Evolutionary conservation across 345 rosid genomes (phyloP), one percentile per base, ranked within the genome.

Genomic region (Cardamine resedifolia): DNA sequence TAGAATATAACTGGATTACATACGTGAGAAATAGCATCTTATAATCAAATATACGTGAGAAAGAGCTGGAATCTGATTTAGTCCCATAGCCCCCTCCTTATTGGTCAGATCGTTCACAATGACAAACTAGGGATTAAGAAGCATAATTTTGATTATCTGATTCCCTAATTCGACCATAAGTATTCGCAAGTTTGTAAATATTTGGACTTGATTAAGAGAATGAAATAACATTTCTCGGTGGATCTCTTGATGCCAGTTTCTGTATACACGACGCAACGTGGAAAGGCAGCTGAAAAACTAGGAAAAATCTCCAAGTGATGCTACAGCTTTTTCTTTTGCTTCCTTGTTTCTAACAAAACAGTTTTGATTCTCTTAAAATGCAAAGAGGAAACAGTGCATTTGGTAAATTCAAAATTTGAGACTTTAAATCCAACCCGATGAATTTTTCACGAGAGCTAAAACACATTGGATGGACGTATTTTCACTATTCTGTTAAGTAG

Each of bases 61-160:
- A n/a, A n/a, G n/a, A 20, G 8, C 9, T 49, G n/a, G 8, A 16
- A 24, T 51, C 8, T 23, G 18, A 53, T 38, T 18, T 15, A 72
- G 90, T 85, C 38, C 89, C 89, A 77, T 85, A 91, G 68, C 43
- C 60, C 21, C 14, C 4, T 23, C 12, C 0, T 61, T 4, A 23
- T 39, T 59, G 12, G 18, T 38, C 69, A 48, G 2, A 45, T 2
- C 47, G 1, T 26, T 27, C 20, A 24, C 24, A 28, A 16, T 28
- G 6, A 8, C n/a, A 33, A 49, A 48, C 23, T 14, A 15, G 18
- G 19, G 19, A 15, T 15, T 43, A n/a, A 41, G 38, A 39, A 7
- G 14, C 26, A 10, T 45, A 4, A n/a, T 0, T 7, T 24, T 19
- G 14, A 27, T 58, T 6, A 58, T 58, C n/a, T 11, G 44, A 34